Evolutionary conservation across 495 filamentous ascomycete species (phyloP).

Genomic region (Xylaria cubensis): DNA sequence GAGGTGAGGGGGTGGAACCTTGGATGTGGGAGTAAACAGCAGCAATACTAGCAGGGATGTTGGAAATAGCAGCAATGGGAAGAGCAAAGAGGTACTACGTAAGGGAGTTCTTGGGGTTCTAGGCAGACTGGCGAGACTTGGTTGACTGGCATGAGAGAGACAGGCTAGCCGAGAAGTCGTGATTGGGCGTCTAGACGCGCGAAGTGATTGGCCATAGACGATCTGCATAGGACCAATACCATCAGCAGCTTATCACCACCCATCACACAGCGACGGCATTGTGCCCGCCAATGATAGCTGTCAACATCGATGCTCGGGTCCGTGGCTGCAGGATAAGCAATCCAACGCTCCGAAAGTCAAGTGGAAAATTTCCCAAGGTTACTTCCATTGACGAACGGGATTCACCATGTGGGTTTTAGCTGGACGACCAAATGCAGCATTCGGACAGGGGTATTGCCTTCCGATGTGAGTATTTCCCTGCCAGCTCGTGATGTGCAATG

Average conservation of each 20-base stretch:
- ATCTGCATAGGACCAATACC: slow-evolving; percentile 39
- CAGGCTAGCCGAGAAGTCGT: slow-evolving; percentile 40
- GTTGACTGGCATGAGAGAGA: slow-evolving; percentile 26
- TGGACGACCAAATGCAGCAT: slow-evolving; percentile 1
- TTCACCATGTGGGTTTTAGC: slow-evolving; percentile 16
- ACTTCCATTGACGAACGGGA: slow-evolving; percentile 16
- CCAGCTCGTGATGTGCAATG: slow-evolving; percentile 16
- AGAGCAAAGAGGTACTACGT: slow-evolving; percentile 21
- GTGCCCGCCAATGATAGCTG: slow-evolving; percentile 28
- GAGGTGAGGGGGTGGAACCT: slow-evolving; percentile 31
- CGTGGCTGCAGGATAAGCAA: slow-evolving; percentile 25
- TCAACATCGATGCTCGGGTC: slow-evolving; percentile 26
- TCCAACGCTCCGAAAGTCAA: slow-evolving; percentile 9
- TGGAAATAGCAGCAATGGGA: slow-evolving; percentile 31
- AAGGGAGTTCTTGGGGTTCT: slow-evolving; percentile 9
- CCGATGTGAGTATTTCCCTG: not conserved
- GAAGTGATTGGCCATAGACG: slow-evolving; percentile 43
- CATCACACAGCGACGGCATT: slow-evolving; percentile 37
- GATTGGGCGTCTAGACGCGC: slow-evolving; percentile 55
- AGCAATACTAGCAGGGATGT: slow-evolving; percentile 28
- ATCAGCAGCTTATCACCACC: slow-evolving; percentile 33
- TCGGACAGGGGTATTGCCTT: slow-evolving; percentile 7
- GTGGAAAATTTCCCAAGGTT: slow-evolving; percentile 8
- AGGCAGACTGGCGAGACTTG: slow-evolving; percentile 6
- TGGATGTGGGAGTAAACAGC: slow-evolving; percentile 25